Evolutionary conservation across 2,329 filamentous ascomycete species (phyloP).

Genomic region (Fusarium pilosicola): DNA sequence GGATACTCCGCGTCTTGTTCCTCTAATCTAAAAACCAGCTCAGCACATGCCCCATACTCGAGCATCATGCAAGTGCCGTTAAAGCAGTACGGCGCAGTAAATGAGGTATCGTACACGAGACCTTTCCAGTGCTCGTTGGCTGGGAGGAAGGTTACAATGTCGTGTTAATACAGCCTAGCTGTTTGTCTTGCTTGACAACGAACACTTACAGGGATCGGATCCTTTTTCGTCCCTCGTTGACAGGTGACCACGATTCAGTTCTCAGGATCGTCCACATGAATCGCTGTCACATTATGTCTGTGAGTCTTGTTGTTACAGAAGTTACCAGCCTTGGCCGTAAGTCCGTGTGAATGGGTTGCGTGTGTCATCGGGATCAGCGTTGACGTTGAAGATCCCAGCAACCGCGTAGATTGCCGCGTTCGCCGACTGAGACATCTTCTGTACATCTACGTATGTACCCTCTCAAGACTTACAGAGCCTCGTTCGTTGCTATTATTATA

Average conservation of each 20-base stretch:
- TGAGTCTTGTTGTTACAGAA: slow-evolving; percentile 11
- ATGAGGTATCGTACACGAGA: slow-evolving; percentile 9
- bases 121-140: not conserved
- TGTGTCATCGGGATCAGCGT: slow-evolving; percentile 21
- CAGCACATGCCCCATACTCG: slow-evolving; percentile 4
- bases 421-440: slow-evolving; percentile 2
- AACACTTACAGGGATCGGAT: slow-evolving; percentile 13
- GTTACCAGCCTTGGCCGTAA: slow-evolving; percentile 9
- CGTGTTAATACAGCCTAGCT: slow-evolving; percentile 5
- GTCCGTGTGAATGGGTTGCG: slow-evolving; percentile 5
- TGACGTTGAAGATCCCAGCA: slow-evolving; percentile 18
- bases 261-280: slow-evolving; percentile 41
- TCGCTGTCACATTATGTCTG: slow-evolving; percentile 36
- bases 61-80: slow-evolving; percentile 20
- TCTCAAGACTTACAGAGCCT: not conserved
- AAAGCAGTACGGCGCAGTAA: slow-evolving; percentile 18
- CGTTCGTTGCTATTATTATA: not conserved
- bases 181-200: not conserved
- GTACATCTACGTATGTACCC: not conserved
- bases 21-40: slow-evolving; percentile 34
- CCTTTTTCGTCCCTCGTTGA: slow-evolving; percentile 1
- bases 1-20: slow-evolving; percentile 28
- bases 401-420: slow-evolving; percentile 22
- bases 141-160: not conserved
- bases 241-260: slow-evolving; percentile 26